phyloP scores from a whole-genome alignment of 129 eudicot species.

The Sambucus nigra region DNA sequence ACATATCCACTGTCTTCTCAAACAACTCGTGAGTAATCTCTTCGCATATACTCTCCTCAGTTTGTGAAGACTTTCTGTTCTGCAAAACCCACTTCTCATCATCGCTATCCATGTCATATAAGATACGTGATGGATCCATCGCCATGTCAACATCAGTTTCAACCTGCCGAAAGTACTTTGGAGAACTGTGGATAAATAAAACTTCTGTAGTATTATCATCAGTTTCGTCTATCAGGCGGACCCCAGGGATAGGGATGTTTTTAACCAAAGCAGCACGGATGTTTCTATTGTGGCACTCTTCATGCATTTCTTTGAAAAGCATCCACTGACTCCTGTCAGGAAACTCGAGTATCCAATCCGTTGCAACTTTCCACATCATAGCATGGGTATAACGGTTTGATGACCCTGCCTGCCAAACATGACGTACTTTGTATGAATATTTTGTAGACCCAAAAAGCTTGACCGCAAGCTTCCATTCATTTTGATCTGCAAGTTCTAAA shows the following conservation, averaged over 20 bases:
- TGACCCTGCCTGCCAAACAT: conserved; percentile 68
- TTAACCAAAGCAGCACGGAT: conserved; percentile 84
- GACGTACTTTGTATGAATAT: conserved; percentile 62
- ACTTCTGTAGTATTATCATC: conserved; percentile 28
- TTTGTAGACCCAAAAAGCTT: conserved; percentile 58
- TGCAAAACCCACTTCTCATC: conserved; percentile 67
- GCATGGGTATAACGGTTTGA: conserved; percentile 88
- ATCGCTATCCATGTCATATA: conserved; percentile 94
- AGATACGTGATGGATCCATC: conserved; percentile 52
- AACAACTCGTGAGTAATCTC: conserved; percentile 57
- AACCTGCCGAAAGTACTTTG: conserved; percentile 61
- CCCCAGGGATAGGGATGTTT: conserved; percentile 94
- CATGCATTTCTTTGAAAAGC: conserved; percentile 85
- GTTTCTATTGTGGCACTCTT: conserved; percentile 81
- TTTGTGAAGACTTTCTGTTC: conserved; percentile 13
- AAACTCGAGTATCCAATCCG: conserved; percentile 88
- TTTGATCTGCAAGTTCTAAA: conserved; percentile 57
- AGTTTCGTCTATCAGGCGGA: conserved; percentile 45
- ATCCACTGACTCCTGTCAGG: conserved; percentile 81
- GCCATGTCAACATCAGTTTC: conserved; percentile 85
- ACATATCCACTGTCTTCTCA: conserved; percentile 74
- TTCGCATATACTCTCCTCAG: conserved; percentile 19
- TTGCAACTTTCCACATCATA: conserved; percentile 98
- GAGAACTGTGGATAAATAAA: conserved; percentile 35
- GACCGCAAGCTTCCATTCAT: conserved; percentile 83